Base-by-base conservation (phyloP, 139 green algal genomes). In the Chlamydomonas urium region DNA sequence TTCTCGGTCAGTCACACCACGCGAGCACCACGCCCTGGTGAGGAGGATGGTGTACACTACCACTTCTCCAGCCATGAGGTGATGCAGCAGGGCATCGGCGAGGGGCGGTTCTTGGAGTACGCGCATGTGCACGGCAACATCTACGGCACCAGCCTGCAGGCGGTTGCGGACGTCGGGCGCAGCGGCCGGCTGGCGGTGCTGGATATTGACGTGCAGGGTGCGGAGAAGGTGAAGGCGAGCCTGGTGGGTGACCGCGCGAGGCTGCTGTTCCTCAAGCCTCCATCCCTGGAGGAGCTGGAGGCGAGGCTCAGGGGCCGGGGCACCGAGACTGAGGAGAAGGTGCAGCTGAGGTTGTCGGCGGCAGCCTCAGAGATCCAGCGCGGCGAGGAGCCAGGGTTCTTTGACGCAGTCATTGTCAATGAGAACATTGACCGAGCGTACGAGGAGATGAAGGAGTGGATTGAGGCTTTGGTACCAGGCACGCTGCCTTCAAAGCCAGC, bases 1-100 rank as follows among this genome's bases (percentile, higher is more conserved):
- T 96, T 96, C 76, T 91, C 79, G 1, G 90, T 91, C 68, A 88
- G 75, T 34, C 91, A 96, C 77, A 95, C 91, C 24, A 96, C 91
- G 0, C 79, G 89, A 8, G 33, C 33, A 2, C 85, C 88, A 2
- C 72, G 89, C 6, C 59, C 59, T 5, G 59, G 32, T 8, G 78
- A 85, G 76, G 72, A 89, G 84, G 53, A 97, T 66, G 90, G 89
- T 17, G 69, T 84, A 62, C 84, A 96, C 77, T 97, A 97, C 80
- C 81, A 91, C 72, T 97, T 95, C 50, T 83, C 75, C 4, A 57
- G 58, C 29, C 6, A 45, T 28, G 59, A 67, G 59, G 59, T 28
- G 23, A 45, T 96, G 70, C 73, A 91, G 58, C 65, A 60, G 2
- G 84, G 72, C 8, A 86, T 94, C n/a, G 74, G 63, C 0, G 79